Evolutionary conservation across 1,139 yeast species (phyloP).

Genomic region (Nadsonia starkeyi-henricii): DNA sequence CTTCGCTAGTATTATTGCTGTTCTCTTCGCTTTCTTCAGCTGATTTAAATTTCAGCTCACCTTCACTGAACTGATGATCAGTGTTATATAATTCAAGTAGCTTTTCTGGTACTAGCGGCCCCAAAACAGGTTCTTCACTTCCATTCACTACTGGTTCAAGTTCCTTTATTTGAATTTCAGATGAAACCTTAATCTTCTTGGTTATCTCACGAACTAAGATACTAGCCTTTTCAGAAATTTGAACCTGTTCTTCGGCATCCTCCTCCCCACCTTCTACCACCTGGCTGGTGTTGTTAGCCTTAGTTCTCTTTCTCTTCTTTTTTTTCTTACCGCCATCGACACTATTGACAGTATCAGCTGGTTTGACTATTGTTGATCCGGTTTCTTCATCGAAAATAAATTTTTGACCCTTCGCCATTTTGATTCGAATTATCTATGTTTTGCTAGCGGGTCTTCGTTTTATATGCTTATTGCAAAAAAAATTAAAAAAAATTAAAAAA

Average conservation of each 20-base stretch:
- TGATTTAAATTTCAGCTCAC: not conserved
- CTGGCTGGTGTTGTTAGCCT: not conserved
- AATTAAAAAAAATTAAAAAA: not conserved
- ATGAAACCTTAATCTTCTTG: not conserved
- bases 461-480: too few relatives aligned
- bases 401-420: not conserved
- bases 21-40: not conserved
- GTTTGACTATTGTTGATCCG: not conserved
- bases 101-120: not conserved
- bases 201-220: not conserved
- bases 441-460: not conserved
- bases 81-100: not conserved
- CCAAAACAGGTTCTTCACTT: not conserved
- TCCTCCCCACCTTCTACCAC: not conserved
- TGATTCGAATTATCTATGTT: not conserved
- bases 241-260: not conserved
- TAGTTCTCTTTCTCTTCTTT: not conserved
- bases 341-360: slow-evolving; percentile 9
- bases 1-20: not conserved
- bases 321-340: slow-evolving; percentile 7
- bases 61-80: not conserved
- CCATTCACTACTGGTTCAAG: not conserved
- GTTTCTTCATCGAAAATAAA: not conserved
- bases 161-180: not conserved
- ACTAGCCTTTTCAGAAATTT: not conserved